Conservation (phyloP, 371 early-diverging fungal species). For the Gilbertella persicaria region DNA sequence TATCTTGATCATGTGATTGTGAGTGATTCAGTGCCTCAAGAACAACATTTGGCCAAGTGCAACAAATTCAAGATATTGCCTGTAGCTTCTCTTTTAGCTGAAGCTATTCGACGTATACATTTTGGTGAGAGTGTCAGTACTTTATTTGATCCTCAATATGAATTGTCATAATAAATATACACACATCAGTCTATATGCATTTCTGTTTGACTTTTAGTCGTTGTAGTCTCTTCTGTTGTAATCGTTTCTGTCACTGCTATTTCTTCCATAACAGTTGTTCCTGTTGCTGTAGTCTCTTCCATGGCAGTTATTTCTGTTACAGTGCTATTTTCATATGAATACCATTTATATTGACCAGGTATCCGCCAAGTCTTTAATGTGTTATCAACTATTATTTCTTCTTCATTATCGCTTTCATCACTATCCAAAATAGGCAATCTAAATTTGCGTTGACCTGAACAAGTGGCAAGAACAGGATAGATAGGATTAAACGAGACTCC, state of each 20-base stretch:
- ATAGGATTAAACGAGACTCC: slow-evolving; percentile 63
- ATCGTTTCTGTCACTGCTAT: no score
- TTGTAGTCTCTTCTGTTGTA: no score
- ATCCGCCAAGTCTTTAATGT: slow-evolving; percentile 50
- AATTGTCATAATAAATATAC: slow-evolving; percentile 19
- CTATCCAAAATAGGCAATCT: slow-evolving; percentile 6
- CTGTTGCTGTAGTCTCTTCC: not conserved
- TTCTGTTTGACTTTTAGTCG: no score
- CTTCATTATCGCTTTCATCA: slow-evolving; percentile 9
- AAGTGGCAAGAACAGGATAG: slow-evolving; percentile 58
- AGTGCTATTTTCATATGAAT: not conserved
- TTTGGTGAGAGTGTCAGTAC: slow-evolving; percentile 93
- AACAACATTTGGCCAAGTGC: slow-evolving; percentile 66
- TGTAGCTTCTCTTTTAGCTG: slow-evolving; percentile 87
- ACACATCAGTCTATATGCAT: no score
- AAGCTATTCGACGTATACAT: slow-evolving; percentile 94
- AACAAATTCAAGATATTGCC: slow-evolving; percentile 80
- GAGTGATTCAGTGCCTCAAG: slow-evolving; percentile 90
- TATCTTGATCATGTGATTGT: slow-evolving; percentile 79
- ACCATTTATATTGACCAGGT: slow-evolving; percentile 50
- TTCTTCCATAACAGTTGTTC: no score
- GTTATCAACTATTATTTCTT: slow-evolving; percentile 38
- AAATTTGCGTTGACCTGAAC: slow-evolving; percentile 71
- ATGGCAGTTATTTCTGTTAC: not conserved
- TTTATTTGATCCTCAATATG: slow-evolving; percentile 67